Base-by-base conservation (phyloP, 108 stramenopile species). In the Nitzschia sp. region DNA sequence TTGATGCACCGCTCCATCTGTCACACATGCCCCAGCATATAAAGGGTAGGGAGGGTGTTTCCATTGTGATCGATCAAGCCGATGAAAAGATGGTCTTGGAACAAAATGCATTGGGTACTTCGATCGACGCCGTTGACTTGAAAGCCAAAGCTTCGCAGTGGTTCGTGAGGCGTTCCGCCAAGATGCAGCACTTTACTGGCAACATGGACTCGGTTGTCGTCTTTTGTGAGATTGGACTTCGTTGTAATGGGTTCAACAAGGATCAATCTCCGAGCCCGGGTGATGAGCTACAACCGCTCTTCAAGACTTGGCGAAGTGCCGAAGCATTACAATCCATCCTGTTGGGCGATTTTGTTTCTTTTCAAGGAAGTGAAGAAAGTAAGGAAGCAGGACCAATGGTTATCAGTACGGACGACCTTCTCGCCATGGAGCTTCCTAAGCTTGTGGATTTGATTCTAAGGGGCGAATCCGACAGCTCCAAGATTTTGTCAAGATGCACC, bases 111-210 rank as follows among this genome's bases (percentile, higher is more conserved):
- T 34, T 35, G 9, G 49, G 48, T 4, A 26, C 38, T 5, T 26
- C 23, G 1, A 8, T 13, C 1, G 24, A 42, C 24, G 0, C 1
- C 15, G 32, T 42, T 9, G 42, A 23, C 0, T 1, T 46, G 5
- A 32, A 5, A 5, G 5, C 13, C 6, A 57, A 32, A 21, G 38
- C 61, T 8, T 25, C 61, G 32, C 23, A 31, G 5, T 88, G 82
- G 84, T 85, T 83, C 69, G 54, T 83, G 23, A 67, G 57, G 24
- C 66, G 79, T 32, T 76, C 72, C 34, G 69, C 78, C 25, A 18
- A 46, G 28, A 67, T 74, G 34, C 77, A 81, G 21, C 49, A 34
- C 25, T 71, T 67, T 34, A 47, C 70, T 30, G 77, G 77, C 26
- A 54, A 71, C 36, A 34, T 67, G 27, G 46, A 67, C 5, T 33